Conservation (phyloP, 2,329 filamentous ascomycete species). For the Teratosphaeria nubilosa region DNA sequence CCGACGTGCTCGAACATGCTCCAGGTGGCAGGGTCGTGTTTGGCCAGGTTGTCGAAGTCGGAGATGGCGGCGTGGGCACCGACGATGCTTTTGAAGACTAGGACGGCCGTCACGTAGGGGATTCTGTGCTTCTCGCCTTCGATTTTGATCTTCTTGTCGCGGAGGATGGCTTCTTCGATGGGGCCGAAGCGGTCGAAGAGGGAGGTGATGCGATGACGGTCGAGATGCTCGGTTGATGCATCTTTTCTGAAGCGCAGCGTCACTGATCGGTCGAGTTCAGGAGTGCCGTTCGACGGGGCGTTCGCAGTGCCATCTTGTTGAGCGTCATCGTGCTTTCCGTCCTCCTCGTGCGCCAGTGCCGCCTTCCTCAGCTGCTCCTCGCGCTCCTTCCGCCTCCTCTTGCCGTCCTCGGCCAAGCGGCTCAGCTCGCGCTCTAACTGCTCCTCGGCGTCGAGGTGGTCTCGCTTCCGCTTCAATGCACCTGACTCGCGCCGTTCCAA, state of each 20-base stretch:
- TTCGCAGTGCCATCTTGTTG: not conserved
- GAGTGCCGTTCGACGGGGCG: not conserved
- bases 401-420: slow-evolving; percentile 37
- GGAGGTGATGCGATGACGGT: slow-evolving; percentile 35
- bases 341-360: slow-evolving; percentile 37
- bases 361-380: slow-evolving; percentile 44
- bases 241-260: slow-evolving; percentile 39
- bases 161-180: slow-evolving; percentile 46
- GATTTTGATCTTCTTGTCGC: slow-evolving; percentile 41
- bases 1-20: slow-evolving; percentile 42
- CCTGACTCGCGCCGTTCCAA: slow-evolving; percentile 63
- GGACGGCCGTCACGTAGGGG: slow-evolving; percentile 38
- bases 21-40: slow-evolving; percentile 33
- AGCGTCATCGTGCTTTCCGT: slow-evolving; percentile 12
- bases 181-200: slow-evolving; percentile 47
- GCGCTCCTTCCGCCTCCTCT: slow-evolving; percentile 47
- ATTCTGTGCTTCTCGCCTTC: slow-evolving; percentile 20
- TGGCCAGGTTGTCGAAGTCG: slow-evolving; percentile 28
- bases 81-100: slow-evolving; percentile 49
- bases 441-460: slow-evolving; percentile 40
- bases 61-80: slow-evolving; percentile 47
- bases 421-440: slow-evolving; percentile 46
- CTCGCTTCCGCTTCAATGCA: slow-evolving; percentile 34
- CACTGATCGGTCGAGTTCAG: slow-evolving; percentile 48
- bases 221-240: slow-evolving; percentile 25